Base-by-base conservation (phyloP, 2,329 filamentous ascomycete species). In the Colletotrichum sp. region DNA sequence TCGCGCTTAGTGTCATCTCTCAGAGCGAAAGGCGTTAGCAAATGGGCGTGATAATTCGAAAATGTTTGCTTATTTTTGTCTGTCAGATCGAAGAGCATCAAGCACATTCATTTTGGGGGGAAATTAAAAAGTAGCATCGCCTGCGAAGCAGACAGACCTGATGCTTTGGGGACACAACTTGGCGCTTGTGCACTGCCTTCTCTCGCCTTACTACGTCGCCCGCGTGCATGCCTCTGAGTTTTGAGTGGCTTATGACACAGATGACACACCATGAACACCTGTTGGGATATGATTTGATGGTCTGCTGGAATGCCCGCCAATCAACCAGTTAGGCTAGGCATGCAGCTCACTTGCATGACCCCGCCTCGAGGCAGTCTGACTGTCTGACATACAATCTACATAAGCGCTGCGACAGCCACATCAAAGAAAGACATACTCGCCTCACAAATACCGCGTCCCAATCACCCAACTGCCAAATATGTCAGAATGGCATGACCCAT, bases 1-100 rank as follows among this genome's bases (percentile, higher is more conserved):
- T 6, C 18, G 9, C 9, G 9, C 3, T 44, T n/a, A 2, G 0
- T n/a, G 0, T n/a, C 39, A 6, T n/a, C 0, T n/a, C 18, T 44
- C 18, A 4, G 18, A n/a, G 39, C 18, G 18, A 44, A n/a, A 6
- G 16, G 9, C 39, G 18, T 44, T 44, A 6, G 39, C 39, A 9
- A 5, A 3, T 39, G 34, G 15, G 34, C 34, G 6, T 36, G 34
- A 5, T 18, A 39, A 18, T 39, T 18, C 16, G 36, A 6, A 5
- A 9, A 5, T 9, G 16, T 26, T 9, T 5, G 16, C 16, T 7
- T 5, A 5, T 8, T 39, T 3, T 15, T 39, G 36, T 39, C 4
- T 9, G 7, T 39, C 16, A 18, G 16, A 4, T 7, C 36, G 7
- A 18, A 9, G 7, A 39, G 3, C 7, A 39, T 18, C 2, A 9